phyloP scores from a whole-genome alignment of 2,329 filamentous ascomycete species.

The Beauveria brongniartii region DNA sequence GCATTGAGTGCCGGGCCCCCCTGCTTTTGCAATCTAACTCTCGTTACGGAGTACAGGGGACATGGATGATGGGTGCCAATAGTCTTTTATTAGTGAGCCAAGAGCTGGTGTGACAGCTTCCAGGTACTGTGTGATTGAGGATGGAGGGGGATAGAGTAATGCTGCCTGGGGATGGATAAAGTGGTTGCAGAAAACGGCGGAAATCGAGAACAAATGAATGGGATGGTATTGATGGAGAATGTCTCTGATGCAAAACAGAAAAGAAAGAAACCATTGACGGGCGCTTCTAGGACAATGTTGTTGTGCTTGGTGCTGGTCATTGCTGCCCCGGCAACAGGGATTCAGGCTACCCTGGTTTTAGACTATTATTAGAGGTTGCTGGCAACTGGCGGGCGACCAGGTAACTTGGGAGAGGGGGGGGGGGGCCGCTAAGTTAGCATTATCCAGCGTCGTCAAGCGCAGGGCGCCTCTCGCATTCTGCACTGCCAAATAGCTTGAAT shows the following conservation, averaged over 20 bases:
- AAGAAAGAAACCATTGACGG: neutral
- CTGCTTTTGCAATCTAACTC: conserved; percentile 5
- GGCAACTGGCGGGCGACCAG: neutral
- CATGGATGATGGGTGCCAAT: neutral
- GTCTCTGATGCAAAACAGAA: neutral
- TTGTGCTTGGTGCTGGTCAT: neutral
- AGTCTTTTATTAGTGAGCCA: neutral
- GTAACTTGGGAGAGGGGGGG: neutral
- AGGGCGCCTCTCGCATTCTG: neutral
- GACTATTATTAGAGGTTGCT: no score
- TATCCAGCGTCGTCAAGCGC: neutral
- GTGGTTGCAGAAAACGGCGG: neutral
- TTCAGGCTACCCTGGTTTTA: neutral
- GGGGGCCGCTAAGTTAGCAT: neutral
- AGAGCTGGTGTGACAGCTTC: neutral
- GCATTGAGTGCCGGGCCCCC: neutral
- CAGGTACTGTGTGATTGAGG: neutral
- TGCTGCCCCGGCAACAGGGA: conserved; percentile 7
- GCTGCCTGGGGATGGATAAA: neutral
- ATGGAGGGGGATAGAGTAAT: neutral
- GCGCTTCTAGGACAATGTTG: neutral
- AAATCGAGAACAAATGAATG: neutral
- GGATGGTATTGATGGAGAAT: neutral
- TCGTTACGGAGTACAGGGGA: neutral
- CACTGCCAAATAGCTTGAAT: neutral